Evolutionary conservation across 495 filamentous ascomycete species (phyloP).

Genomic region (Eremomyces bilateralis): DNA sequence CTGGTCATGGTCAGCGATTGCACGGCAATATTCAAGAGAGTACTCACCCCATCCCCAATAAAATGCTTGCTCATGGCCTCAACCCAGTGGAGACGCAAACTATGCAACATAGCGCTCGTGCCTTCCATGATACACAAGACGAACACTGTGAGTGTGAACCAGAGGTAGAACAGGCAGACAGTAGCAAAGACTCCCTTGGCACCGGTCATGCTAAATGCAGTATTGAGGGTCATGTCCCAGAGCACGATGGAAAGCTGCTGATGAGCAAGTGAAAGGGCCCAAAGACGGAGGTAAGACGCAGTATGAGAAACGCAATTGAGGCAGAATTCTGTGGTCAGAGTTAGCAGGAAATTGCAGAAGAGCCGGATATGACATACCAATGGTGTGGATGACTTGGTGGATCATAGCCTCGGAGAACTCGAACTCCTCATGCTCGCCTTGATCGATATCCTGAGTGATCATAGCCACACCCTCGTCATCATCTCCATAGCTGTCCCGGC

Average conservation of each 20-base stretch:
- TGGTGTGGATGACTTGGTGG: constrained; percentile 97
- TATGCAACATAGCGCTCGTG: constrained; percentile 80
- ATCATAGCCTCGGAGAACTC: constrained; percentile 95
- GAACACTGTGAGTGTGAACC: constrained; percentile 65
- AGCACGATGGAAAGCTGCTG: constrained; percentile 92
- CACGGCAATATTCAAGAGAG: constrained; percentile 1
- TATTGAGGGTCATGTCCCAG: constrained; percentile 83
- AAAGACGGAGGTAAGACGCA: constrained; percentile 93
- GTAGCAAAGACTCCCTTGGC: constrained; percentile 53
- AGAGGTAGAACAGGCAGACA: constrained; percentile 59
- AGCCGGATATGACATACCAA: constrained; percentile 36
- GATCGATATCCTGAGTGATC: constrained; percentile 65
- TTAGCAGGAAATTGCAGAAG: neutral
- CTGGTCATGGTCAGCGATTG: constrained; percentile 4
- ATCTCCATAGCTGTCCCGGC: constrained; percentile 52
- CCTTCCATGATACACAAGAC: constrained; percentile 73
- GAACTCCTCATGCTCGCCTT: constrained; percentile 80
- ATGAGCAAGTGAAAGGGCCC: constrained; percentile 92
- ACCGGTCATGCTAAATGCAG: constrained; percentile 44
- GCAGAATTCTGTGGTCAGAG: constrained; percentile 58
- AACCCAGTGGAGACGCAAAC: constrained; percentile 90
- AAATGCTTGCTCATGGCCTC: constrained; percentile 99
- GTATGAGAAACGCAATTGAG: constrained; percentile 98
- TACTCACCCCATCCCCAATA: constrained; percentile 56
- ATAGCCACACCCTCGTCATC: constrained; percentile 78